These are phyloP conservation scores for Aethionema arabicum DNA, from an alignment of 345 rosid genomes.

Conservation along the genomic window DNA sequence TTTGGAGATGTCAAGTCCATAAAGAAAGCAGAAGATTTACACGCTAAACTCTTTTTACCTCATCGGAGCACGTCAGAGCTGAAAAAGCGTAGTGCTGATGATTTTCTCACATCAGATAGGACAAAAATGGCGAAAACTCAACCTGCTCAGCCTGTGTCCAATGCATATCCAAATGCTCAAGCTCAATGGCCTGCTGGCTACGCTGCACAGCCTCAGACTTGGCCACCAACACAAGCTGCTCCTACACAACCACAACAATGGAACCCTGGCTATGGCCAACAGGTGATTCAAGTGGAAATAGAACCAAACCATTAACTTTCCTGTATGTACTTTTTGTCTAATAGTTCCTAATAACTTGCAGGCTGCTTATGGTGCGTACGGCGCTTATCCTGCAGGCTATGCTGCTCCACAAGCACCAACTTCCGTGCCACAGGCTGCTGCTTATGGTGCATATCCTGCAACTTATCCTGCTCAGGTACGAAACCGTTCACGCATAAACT, in stretches of 20 bases:
- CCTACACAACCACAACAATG: constrained; percentile 73
- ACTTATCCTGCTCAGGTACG: constrained; percentile 83
- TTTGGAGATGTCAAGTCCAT: constrained; percentile 69
- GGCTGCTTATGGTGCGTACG: constrained; percentile 80
- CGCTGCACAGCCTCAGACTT: constrained; percentile 77
- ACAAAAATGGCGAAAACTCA: constrained; percentile 73
- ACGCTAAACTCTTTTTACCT: constrained; percentile 70
- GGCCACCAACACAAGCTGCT: constrained; percentile 73
- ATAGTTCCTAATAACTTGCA: constrained; percentile 21
- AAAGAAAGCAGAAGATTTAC: constrained; percentile 78
- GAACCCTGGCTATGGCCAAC: constrained; percentile 81
- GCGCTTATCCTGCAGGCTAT: constrained; percentile 67
- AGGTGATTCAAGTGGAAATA: constrained; percentile 36
- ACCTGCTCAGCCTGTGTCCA: constrained; percentile 60
- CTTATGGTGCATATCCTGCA: constrained; percentile 79
- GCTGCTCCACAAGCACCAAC: constrained; percentile 66
- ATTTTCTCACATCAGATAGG: constrained; percentile 72
- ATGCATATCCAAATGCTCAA: constrained; percentile 72
- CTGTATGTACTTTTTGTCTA: constrained; percentile 4
- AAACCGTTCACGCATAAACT: not conserved
- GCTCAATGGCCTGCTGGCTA: constrained; percentile 84
- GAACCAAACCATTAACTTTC: constrained; percentile 1
- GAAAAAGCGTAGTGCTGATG: constrained; percentile 86
- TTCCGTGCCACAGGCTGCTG: constrained; percentile 61
- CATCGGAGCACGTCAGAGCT: constrained; percentile 62